These are phyloP conservation scores for Cladosporium sp. DNA, from an alignment of 2,329 filamentous ascomycete genomes.

Conservation along the genomic window DNA sequence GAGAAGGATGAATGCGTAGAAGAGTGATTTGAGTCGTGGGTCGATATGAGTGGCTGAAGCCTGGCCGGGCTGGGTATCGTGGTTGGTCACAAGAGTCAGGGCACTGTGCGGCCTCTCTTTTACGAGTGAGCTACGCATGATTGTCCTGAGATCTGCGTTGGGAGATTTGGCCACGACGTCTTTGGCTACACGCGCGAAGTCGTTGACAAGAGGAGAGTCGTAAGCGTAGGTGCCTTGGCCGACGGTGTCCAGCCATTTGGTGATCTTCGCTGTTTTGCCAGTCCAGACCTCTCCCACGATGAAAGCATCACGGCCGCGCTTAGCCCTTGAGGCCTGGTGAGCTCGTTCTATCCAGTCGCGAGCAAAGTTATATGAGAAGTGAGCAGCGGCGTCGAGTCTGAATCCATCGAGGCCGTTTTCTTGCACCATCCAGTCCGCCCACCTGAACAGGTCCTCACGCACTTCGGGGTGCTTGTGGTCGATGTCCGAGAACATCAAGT, in stretches of 20 bases:
- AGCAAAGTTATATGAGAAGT: slow-evolving; percentile 65
- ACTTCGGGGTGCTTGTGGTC: slow-evolving; percentile 64
- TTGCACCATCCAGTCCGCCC: slow-evolving; percentile 64
- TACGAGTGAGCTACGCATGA: slow-evolving; percentile 20
- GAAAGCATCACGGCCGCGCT: slow-evolving; percentile 50
- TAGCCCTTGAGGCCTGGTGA: slow-evolving; percentile 39
- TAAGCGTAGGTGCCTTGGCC: slow-evolving; percentile 59
- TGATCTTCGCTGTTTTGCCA: slow-evolving; percentile 53
- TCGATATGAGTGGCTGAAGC: slow-evolving; percentile 60
- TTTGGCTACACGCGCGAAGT: slow-evolving; percentile 59
- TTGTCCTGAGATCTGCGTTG: slow-evolving; percentile 55
- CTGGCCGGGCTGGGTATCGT: slow-evolving; percentile 65
- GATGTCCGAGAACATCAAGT: slow-evolving; percentile 68
- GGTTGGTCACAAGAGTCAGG: slow-evolving; percentile 64
- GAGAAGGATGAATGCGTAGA: slow-evolving; percentile 68
- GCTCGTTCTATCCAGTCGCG: slow-evolving; percentile 59
- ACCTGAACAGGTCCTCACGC: slow-evolving; percentile 58
- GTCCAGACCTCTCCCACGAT: slow-evolving; percentile 69
- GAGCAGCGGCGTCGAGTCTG: slow-evolving; percentile 68
- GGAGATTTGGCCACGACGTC: slow-evolving; percentile 34
- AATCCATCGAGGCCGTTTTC: slow-evolving; percentile 61
- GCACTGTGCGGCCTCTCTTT: slow-evolving; percentile 24
- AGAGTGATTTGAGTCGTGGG: slow-evolving; percentile 66
- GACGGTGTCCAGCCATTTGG: slow-evolving; percentile 45
- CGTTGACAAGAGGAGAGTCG: slow-evolving; percentile 65